phyloP scores from a whole-genome alignment of 352 stramenopile genomes.

The Globisporangium cederbergense region DNA sequence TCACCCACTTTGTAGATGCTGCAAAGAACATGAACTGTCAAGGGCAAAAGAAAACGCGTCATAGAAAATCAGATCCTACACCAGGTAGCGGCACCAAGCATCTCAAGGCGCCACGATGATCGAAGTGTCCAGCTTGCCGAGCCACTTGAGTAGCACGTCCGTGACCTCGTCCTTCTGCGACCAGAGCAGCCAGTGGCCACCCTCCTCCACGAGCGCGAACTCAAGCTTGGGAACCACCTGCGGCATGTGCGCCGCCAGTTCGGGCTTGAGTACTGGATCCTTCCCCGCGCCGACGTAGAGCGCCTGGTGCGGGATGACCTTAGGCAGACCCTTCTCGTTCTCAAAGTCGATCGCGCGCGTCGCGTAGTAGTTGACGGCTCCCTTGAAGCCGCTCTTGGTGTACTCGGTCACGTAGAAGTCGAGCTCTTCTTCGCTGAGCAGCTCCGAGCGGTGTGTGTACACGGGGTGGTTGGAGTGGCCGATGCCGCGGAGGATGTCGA shows the following conservation, averaged over 20 bases:
- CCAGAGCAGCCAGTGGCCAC: slow-evolving; percentile 17
- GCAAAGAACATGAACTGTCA: too few relatives aligned
- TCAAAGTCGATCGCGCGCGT: slow-evolving; percentile 44
- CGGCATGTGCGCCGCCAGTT: slow-evolving; percentile 39
- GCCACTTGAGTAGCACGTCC: slow-evolving; percentile 9
- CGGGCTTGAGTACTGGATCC: slow-evolving; percentile 44
- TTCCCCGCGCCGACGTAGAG: slow-evolving; percentile 38
- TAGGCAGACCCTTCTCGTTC: slow-evolving; percentile 28
- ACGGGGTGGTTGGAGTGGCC: slow-evolving; percentile 25
- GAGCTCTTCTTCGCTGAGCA: slow-evolving; percentile 43
- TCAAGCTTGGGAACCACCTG: slow-evolving; percentile 12
- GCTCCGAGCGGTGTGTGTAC: slow-evolving; percentile 32
- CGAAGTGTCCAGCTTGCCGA: slow-evolving; percentile 6
- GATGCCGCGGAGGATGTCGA: slow-evolving; percentile 24
- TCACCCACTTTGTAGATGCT: too few relatives aligned
- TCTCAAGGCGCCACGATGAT: background rate
- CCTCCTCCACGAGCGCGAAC: slow-evolving; percentile 8
- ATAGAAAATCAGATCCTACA: too few relatives aligned
- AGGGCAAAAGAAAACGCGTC: too few relatives aligned
- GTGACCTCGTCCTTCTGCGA: slow-evolving; percentile 10
- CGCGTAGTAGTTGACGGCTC: slow-evolving; percentile 34
- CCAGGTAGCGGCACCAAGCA: background rate
- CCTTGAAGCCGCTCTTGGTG: slow-evolving; percentile 33
- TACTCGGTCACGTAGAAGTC: slow-evolving; percentile 46
- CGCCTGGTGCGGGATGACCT: slow-evolving; percentile 32